These are phyloP conservation scores for Cladosporium oxysporum DNA, from an alignment of 2,329 filamentous ascomycete genomes.

Conservation along the genomic window DNA sequence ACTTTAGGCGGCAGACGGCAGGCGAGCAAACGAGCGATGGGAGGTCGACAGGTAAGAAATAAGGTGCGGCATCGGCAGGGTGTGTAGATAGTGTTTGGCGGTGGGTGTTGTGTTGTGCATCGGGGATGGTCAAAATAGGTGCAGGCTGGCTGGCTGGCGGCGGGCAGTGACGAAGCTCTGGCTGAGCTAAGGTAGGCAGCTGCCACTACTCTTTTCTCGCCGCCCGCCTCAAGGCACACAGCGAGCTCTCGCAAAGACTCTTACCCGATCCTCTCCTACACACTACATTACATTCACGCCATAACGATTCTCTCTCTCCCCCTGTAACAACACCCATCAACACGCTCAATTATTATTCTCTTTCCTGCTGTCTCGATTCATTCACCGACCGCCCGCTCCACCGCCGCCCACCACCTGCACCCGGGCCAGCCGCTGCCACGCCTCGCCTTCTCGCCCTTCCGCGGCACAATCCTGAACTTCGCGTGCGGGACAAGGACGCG, in stretches of 20 bases:
- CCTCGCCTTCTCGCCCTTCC: background rate
- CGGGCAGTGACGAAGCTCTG: background rate
- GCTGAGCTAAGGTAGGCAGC: background rate
- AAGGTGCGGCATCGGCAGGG: background rate
- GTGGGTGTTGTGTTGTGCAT: background rate
- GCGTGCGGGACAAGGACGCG: background rate
- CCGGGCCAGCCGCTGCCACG: conserved; percentile 7
- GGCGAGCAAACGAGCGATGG: background rate
- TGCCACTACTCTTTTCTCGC: background rate
- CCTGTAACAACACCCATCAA: background rate
- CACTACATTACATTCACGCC: background rate
- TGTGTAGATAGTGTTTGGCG: background rate
- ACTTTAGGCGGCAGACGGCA: background rate
- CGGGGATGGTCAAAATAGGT: conserved; percentile 1
- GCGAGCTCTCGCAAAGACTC: conserved; percentile 3
- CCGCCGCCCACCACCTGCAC: background rate
- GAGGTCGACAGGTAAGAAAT: background rate
- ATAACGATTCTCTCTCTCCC: background rate
- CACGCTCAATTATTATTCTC: background rate
- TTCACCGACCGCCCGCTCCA: background rate
- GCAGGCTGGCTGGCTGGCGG: background rate
- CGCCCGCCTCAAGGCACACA: background rate
- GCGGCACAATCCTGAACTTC: conserved; percentile 1
- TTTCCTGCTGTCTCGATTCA: background rate
- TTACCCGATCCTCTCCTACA: background rate